A percentile compares a stretch with the other conserved stretches of the same genome.
phyloP scores from a whole-genome alignment of 1,284 basidiomycete species.

The Earliella scabrosa region DNA sequence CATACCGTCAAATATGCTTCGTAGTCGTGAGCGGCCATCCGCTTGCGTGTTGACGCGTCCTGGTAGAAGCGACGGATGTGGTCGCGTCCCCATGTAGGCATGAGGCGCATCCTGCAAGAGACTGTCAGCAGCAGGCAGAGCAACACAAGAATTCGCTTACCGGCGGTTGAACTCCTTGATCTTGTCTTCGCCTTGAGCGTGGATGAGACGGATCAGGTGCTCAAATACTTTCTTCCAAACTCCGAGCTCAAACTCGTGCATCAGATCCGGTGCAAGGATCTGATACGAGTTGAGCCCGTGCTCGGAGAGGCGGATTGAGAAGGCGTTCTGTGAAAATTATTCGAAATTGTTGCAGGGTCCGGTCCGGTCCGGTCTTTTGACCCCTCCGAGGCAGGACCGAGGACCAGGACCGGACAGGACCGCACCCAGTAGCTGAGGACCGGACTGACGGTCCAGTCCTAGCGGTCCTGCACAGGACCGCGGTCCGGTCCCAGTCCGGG shows the following conservation, averaged over 20 bases:
- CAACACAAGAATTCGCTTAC: slow-evolving; percentile 2
- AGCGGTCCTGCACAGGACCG: no score
- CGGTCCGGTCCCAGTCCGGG: no score
- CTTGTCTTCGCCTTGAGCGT: slow-evolving; percentile 28
- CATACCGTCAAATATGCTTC: slow-evolving; percentile 34
- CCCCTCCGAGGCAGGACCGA: no score
- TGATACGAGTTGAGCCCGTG: slow-evolving; percentile 34
- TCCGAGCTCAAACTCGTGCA: slow-evolving; percentile 44
- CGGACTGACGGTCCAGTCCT: no score
- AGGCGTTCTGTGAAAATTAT: slow-evolving; percentile 30
- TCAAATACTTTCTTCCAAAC: slow-evolving; percentile 31
- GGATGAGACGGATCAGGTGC: slow-evolving; percentile 10
- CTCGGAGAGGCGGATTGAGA: slow-evolving; percentile 21
- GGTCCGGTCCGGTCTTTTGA: no score
- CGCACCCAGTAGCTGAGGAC: no score
- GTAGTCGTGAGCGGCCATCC: slow-evolving; percentile 34
- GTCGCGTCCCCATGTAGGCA: slow-evolving; percentile 33
- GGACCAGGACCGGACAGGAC: no score
- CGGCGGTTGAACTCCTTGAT: slow-evolving; percentile 18
- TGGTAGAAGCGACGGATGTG: slow-evolving; percentile 31
- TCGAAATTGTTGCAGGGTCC: no score
- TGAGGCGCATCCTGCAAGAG: no score
- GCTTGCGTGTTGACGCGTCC: slow-evolving; percentile 32
- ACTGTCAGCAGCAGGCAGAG: background rate
- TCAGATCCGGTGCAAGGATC: slow-evolving; percentile 37